phyloP scores from a whole-genome alignment of 306 rosid genomes.

The Amphicarpaea edgeworthii region DNA sequence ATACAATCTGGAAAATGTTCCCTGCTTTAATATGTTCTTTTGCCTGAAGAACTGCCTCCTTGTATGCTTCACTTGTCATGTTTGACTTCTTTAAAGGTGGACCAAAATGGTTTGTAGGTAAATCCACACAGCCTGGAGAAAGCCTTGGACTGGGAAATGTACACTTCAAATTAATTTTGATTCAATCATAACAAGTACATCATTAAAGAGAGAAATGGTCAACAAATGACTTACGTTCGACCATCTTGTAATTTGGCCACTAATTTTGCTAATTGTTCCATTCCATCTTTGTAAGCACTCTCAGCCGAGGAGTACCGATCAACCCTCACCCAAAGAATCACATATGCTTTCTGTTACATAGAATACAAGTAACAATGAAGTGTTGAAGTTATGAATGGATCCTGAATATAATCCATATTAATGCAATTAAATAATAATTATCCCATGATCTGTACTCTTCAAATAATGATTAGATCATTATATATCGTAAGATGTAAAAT shows the following conservation, averaged over 20 bases:
- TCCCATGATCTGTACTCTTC: too few relatives aligned
- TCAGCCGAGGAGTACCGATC: slow-evolving; percentile 66
- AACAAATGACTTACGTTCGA: slow-evolving; percentile 54
- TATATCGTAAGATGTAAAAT: too few relatives aligned
- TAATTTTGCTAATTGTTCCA: slow-evolving; percentile 54
- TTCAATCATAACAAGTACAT: slow-evolving; percentile 22
- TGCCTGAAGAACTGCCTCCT: slow-evolving; percentile 68
- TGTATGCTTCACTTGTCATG: slow-evolving; percentile 72
- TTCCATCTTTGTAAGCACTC: slow-evolving; percentile 68
- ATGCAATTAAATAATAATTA: too few relatives aligned
- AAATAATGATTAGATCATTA: too few relatives aligned
- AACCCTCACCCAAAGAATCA: slow-evolving; percentile 72
- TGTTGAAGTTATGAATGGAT: too few relatives aligned
- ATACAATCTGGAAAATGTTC: slow-evolving; percentile 83
- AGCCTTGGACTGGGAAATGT: slow-evolving; percentile 68
- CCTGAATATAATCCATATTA: too few relatives aligned
- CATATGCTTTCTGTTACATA: slow-evolving; percentile 65
- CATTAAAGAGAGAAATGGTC: slow-evolving; percentile 24
- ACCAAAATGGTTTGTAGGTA: slow-evolving; percentile 66
- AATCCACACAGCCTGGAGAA: slow-evolving; percentile 62
- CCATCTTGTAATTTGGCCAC: slow-evolving; percentile 55
- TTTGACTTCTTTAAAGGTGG: slow-evolving; percentile 66
- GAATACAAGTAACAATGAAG: not conserved
- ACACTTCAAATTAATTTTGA: slow-evolving; percentile 35
- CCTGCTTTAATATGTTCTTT: slow-evolving; percentile 85